Evolutionary conservation across 2,329 filamentous ascomycete genomes (phyloP).

Genomic region (Aspergillus sp.): DNA sequence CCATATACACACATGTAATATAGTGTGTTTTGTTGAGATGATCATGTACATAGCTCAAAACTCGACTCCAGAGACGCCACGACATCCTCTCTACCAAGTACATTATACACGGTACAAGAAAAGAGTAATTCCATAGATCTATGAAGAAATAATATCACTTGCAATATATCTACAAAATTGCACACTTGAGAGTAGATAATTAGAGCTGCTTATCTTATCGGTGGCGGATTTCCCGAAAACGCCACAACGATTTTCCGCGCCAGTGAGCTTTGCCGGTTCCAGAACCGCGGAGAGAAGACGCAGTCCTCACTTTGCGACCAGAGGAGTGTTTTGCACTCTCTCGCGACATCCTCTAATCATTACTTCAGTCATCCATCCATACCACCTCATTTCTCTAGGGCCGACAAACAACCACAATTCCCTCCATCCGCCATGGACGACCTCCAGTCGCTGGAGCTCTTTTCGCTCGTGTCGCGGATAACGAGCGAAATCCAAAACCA

Average conservation of each 20-base stretch:
- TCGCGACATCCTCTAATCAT: background rate
- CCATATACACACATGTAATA: too few species aligned
- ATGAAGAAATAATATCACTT: too few species aligned
- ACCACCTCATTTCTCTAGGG: background rate
- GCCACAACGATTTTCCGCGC: constrained; percentile 42
- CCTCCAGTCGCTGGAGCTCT: constrained; percentile 82
- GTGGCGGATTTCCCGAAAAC: constrained; percentile 28
- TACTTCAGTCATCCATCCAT: background rate
- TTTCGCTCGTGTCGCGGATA: constrained; percentile 93
- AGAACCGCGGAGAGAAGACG: background rate
- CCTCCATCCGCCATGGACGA: constrained; percentile 70
- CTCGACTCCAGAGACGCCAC: too few species aligned
- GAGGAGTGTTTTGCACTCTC: constrained; percentile 28
- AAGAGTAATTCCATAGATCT: too few species aligned
- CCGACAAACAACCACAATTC: background rate
- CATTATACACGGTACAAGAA: too few species aligned
- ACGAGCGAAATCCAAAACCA: constrained; percentile 94
- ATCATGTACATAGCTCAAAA: too few species aligned
- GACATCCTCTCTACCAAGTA: too few species aligned
- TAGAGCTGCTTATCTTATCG: constrained; percentile 34
- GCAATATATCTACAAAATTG: too few species aligned
- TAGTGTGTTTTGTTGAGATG: too few species aligned
- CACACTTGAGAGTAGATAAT: background rate
- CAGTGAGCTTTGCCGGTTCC: constrained; percentile 17
- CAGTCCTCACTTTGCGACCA: constrained; percentile 13